Evolutionary conservation across 2,329 filamentous ascomycete species (phyloP).

Genomic region (Aspergillus spinulosporus): DNA sequence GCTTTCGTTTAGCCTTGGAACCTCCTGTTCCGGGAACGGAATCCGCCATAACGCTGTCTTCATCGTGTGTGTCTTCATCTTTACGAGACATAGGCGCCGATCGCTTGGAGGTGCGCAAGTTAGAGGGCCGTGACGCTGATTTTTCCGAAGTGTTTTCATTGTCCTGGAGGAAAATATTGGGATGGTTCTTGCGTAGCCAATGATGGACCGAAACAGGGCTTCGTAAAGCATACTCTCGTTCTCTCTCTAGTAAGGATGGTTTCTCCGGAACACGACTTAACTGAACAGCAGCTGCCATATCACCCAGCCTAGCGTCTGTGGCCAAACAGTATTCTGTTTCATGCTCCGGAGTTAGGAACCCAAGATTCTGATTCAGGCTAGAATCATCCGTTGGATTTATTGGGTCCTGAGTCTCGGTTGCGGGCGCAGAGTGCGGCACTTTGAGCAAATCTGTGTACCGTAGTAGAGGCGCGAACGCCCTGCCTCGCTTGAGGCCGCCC

Average conservation of each 20-base stretch:
- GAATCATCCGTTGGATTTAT: constrained; percentile 20
- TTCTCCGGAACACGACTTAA: constrained; percentile 43
- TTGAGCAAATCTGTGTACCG: constrained; percentile 36
- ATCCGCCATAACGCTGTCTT: constrained; percentile 45
- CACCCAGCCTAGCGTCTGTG: constrained; percentile 43
- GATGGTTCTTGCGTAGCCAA: constrained; percentile 84
- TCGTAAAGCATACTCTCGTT: constrained; percentile 59
- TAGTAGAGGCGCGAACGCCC: constrained; percentile 39
- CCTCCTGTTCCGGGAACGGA: constrained; percentile 24
- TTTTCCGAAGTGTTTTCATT: constrained; percentile 55
- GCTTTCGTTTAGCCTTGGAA: constrained; percentile 47
- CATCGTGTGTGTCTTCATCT: constrained; percentile 46
- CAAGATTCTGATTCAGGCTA: constrained; percentile 37
- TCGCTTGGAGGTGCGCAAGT: constrained; percentile 45
- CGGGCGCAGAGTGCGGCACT: constrained; percentile 31
- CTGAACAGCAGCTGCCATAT: constrained; percentile 54
- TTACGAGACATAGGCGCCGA: constrained; percentile 39
- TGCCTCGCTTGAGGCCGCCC: constrained; percentile 39
- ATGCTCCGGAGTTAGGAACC: constrained; percentile 47
- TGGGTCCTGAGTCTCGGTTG: constrained; percentile 17
- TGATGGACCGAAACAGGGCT: constrained; percentile 95
- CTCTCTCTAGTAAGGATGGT: constrained; percentile 51
- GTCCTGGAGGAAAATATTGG: constrained; percentile 81
- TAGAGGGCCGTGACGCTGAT: constrained; percentile 40
- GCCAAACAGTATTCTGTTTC: constrained; percentile 46